Evolutionary conservation across 345 rosid species (phyloP).

Genomic region (Bruguiera gymnorhiza): DNA sequence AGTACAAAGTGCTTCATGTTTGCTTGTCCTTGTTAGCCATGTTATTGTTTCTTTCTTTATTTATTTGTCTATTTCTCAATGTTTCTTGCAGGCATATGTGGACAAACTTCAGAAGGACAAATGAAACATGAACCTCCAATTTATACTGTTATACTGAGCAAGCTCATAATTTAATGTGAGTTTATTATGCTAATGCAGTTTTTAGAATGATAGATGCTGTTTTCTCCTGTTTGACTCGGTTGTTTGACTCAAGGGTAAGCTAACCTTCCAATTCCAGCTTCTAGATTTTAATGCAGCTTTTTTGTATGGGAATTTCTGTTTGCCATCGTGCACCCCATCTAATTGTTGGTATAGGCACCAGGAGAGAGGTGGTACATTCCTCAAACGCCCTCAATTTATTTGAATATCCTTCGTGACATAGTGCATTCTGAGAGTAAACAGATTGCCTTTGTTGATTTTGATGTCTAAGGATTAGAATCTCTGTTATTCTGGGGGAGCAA

Average conservation of each 20-base stretch:
- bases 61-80: constrained; percentile 1
- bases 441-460: no score
- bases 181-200: constrained; percentile 17
- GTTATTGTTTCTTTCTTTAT: constrained; percentile 1
- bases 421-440: no score
- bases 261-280: constrained; percentile 18
- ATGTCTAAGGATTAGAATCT: no score
- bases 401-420: no score
- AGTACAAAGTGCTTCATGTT: background rate
- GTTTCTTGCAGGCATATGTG: constrained; percentile 48
- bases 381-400: no score
- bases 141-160: constrained; percentile 4
- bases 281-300: constrained; percentile 23
- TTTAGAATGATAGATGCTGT: constrained; percentile 1
- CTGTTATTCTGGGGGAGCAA: no score
- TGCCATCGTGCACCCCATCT: no score
- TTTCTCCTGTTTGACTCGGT: no score
- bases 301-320: constrained; percentile 1
- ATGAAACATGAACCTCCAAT: constrained; percentile 23
- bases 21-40: background rate
- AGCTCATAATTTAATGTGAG: constrained; percentile 5
- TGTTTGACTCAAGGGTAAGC: constrained; percentile 16
- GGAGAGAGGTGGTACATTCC: no score
- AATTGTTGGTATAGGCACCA: no score
- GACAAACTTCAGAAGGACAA: constrained; percentile 51